These are phyloP conservation scores for Nannizziopsis barbatae DNA, from an alignment of 2,329 filamentous ascomycete species.

Conservation along the genomic window DNA sequence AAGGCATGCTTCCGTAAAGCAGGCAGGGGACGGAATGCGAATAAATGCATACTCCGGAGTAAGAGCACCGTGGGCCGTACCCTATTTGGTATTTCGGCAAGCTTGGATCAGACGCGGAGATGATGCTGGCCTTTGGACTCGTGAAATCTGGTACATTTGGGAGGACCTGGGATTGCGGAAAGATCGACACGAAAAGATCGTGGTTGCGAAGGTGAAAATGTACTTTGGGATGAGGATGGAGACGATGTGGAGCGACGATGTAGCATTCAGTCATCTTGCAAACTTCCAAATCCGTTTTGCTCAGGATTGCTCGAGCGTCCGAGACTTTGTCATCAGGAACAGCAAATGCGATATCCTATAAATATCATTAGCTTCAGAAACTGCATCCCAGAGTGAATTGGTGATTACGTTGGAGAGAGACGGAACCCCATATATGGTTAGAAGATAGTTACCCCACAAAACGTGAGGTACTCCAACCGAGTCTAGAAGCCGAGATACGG, in stretches of 20 bases:
- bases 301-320: not conserved
- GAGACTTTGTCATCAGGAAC: constrained; percentile 11
- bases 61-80: constrained; percentile 13
- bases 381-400: not conserved
- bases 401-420: constrained; percentile 8
- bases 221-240: constrained; percentile 9
- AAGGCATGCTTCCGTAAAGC: constrained; percentile 12
- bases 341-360: constrained; percentile 11
- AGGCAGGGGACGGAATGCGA: constrained; percentile 11
- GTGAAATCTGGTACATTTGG: constrained; percentile 12
- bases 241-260: constrained; percentile 1
- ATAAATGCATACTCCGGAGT: constrained; percentile 5
- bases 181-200: constrained; percentile 9
- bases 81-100: constrained; percentile 8
- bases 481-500: constrained; percentile 16
- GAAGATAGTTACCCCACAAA: constrained; percentile 24
- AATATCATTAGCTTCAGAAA: constrained; percentile 1
- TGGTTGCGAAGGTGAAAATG: constrained; percentile 12
- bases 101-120: constrained; percentile 12
- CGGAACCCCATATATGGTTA: constrained; percentile 23
- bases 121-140: constrained; percentile 1
- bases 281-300: constrained; percentile 1
- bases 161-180: constrained; percentile 10
- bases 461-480: constrained; percentile 18
- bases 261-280: constrained; percentile 8